Evolutionary conservation across 768 basidiomycete genomes (phyloP).

Genomic region (Boletus sp.): DNA sequence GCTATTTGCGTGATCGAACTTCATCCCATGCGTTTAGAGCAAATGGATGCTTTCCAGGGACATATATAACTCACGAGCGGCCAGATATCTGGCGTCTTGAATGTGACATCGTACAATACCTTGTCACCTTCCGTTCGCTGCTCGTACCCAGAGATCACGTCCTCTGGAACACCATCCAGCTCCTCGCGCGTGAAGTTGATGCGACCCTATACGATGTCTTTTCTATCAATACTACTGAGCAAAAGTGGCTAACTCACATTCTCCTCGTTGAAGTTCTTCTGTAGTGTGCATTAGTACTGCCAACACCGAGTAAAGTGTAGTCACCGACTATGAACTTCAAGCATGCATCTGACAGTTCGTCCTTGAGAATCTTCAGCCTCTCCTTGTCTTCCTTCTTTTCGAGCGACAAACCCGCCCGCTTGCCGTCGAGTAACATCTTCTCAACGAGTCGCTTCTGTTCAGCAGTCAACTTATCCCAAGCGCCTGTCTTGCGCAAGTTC

Average conservation of each 20-base stretch:
- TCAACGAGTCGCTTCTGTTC: slow-evolving; percentile 81
- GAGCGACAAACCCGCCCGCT: slow-evolving; percentile 73
- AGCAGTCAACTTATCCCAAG: slow-evolving; percentile 56
- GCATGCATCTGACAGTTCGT: slow-evolving; percentile 72
- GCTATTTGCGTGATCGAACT: slow-evolving; percentile 76
- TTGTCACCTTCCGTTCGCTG: slow-evolving; percentile 59
- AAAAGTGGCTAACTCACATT: slow-evolving; percentile 43
- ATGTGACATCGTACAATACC: slow-evolving; percentile 70
- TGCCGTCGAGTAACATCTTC: slow-evolving; percentile 77
- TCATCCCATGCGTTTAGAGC: neutral
- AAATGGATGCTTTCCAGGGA: neutral
- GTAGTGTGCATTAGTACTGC: neutral
- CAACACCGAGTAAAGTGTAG: neutral
- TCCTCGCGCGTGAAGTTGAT: slow-evolving; percentile 70
- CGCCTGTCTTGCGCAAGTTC: slow-evolving; percentile 61
- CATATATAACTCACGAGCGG: slow-evolving; percentile 53
- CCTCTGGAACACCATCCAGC: slow-evolving; percentile 76
- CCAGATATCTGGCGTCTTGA: slow-evolving; percentile 81
- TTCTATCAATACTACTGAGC: neutral
- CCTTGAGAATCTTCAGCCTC: slow-evolving; percentile 61
- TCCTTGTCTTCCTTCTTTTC: slow-evolving; percentile 57
- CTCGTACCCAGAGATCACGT: slow-evolving; percentile 75
- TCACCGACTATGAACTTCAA: slow-evolving; percentile 72
- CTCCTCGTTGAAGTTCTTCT: slow-evolving; percentile 90
- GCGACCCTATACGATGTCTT: slow-evolving; percentile 42